Conservation (phyloP, 1,139 yeast species). For the Spencermartinsiella ligniputridi region DNA sequence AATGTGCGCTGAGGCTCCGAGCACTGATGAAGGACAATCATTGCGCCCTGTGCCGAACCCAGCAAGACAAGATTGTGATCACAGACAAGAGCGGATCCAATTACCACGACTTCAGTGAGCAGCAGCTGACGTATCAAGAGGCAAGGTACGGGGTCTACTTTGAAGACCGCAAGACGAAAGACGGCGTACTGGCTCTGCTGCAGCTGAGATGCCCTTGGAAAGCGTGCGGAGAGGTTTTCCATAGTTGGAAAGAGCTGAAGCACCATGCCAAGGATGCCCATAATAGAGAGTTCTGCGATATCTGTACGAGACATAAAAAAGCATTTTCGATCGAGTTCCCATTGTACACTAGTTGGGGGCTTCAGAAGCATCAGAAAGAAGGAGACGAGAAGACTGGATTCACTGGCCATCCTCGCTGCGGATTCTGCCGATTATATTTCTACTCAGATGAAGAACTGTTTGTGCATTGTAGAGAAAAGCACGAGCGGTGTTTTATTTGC, state of each 20-base stretch:
- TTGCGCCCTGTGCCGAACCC: constrained; percentile 78
- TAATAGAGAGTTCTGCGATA: constrained; percentile 55
- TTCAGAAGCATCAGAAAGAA: constrained; percentile 62
- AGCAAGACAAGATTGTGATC: constrained; percentile 54
- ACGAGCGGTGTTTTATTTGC: constrained; percentile 88
- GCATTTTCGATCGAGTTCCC: constrained; percentile 71
- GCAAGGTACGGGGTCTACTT: constrained; percentile 32
- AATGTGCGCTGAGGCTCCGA: constrained; percentile 77
- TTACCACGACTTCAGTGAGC: constrained; percentile 39
- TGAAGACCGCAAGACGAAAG: constrained; percentile 29
- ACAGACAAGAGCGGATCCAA: constrained; percentile 45
- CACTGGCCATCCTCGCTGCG: constrained; percentile 85
- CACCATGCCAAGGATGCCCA: constrained; percentile 65
- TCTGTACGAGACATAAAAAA: constrained; percentile 71
- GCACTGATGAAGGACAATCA: constrained; percentile 67
- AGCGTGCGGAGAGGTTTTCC: constrained; percentile 41
- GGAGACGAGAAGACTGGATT: constrained; percentile 69
- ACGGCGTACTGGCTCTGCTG: constrained; percentile 50
- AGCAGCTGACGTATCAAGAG: constrained; percentile 34
- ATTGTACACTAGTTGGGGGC: constrained; percentile 55
- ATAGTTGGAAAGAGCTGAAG: constrained; percentile 52
- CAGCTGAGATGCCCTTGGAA: constrained; percentile 52
- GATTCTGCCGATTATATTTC: constrained; percentile 71
- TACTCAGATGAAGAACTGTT: constrained; percentile 87
- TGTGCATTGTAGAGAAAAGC: constrained; percentile 75